Conservation (phyloP, 768 basidiomycete species). For the Agaricus blazei region DNA sequence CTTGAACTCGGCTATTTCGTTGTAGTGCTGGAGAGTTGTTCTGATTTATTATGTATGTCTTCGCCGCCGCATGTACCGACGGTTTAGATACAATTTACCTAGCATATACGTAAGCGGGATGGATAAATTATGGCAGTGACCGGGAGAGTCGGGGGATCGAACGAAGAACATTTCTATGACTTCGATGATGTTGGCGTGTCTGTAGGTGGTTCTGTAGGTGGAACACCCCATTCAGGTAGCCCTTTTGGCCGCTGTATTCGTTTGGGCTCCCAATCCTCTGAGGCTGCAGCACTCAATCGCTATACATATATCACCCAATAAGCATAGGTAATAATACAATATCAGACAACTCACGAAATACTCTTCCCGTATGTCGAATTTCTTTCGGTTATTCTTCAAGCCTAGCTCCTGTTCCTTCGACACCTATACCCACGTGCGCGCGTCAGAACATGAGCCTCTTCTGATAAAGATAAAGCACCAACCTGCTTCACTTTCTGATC, state of each 20-base stretch:
- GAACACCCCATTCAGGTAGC: slow-evolving; percentile 90
- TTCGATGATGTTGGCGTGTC: not conserved
- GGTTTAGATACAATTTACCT: too few species aligned
- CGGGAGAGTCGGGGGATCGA: not conserved
- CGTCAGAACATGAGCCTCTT: not conserved
- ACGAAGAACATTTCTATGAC: not conserved
- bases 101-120: not conserved
- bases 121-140: not conserved
- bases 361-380: slow-evolving; percentile 91
- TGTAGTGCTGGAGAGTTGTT: too few species aligned
- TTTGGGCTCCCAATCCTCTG: slow-evolving; percentile 84
- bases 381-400: slow-evolving; percentile 64
- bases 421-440: slow-evolving; percentile 33
- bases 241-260: slow-evolving; percentile 81
- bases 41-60: too few species aligned
- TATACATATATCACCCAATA: slow-evolving; percentile 17
- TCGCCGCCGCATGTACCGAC: too few species aligned
- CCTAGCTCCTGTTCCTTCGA: slow-evolving; percentile 75
- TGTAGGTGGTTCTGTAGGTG: slow-evolving; percentile 50
- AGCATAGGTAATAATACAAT: not conserved
- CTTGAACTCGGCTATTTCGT: too few species aligned
- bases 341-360: slow-evolving; percentile 74
- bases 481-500: slow-evolving; percentile 74
- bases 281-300: slow-evolving; percentile 59
- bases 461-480: slow-evolving; percentile 11